A percentile compares a stretch with the other conserved stretches of the same genome.
Evolutionary conservation across 2,329 filamentous ascomycete genomes (phyloP).

Genomic region (Colletotrichum sp.): DNA sequence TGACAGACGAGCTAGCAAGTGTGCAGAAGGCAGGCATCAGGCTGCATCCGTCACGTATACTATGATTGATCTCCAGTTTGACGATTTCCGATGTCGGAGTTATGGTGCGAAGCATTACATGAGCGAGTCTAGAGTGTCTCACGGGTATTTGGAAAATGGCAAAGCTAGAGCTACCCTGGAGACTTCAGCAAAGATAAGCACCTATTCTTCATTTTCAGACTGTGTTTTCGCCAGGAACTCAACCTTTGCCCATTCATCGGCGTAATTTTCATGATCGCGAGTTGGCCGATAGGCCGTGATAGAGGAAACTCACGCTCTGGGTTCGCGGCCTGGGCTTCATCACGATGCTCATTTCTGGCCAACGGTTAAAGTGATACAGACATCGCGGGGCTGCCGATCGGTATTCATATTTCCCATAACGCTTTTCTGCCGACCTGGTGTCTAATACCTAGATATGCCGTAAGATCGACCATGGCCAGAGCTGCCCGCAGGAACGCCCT

Average conservation of each 20-base stretch:
- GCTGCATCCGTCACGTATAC: neutral
- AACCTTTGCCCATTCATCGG: neutral
- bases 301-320: neutral
- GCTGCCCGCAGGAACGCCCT: neutral
- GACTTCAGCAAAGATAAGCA: neutral
- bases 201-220: neutral
- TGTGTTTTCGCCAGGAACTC: neutral
- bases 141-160: neutral
- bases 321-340: neutral
- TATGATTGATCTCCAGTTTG: neutral
- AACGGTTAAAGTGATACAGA: neutral
- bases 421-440: neutral
- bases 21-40: neutral
- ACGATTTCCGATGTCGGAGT: neutral
- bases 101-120: neutral
- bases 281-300: neutral
- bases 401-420: neutral
- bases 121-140: rapidly evolving
- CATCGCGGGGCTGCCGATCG: neutral
- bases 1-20: neutral
- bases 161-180: neutral
- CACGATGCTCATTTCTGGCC: neutral
- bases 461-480: neutral
- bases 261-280: neutral
- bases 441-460: neutral